A percentile compares a stretch with the other conserved stretches of the same genome.
Conservation (phyloP, 1,139 yeast species). For the Candida tetrigidarum region DNA sequence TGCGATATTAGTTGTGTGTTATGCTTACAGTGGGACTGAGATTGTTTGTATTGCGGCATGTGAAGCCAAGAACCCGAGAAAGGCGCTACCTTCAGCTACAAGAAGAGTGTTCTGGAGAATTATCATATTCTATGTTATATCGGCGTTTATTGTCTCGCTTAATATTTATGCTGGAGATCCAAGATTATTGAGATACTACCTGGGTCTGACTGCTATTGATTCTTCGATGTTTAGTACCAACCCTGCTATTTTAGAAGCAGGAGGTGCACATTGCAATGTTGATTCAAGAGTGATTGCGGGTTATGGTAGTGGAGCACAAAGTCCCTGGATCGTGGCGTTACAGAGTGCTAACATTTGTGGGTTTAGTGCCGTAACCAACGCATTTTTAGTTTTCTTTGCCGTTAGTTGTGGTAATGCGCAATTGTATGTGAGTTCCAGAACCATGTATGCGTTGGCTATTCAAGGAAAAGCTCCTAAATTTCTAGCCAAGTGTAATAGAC, state of each 20-base stretch:
- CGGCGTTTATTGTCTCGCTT: constrained; percentile 73
- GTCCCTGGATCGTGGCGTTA: constrained; percentile 83
- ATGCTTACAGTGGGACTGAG: constrained; percentile 82
- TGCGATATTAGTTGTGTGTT: constrained; percentile 67
- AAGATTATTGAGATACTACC: constrained; percentile 58
- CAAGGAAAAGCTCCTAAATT: constrained; percentile 70
- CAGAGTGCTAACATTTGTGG: constrained; percentile 70
- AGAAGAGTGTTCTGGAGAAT: constrained; percentile 76
- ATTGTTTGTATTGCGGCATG: constrained; percentile 86
- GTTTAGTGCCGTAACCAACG: constrained; percentile 65
- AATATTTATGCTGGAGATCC: constrained; percentile 80
- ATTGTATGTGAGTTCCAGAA: constrained; percentile 77
- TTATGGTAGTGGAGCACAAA: constrained; percentile 62
- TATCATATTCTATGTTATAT: constrained; percentile 65
- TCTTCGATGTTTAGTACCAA: constrained; percentile 27
- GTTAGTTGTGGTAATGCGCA: constrained; percentile 79
- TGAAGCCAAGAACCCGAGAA: constrained; percentile 82
- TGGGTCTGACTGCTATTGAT: constrained; percentile 37
- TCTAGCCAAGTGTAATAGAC: constrained; percentile 60
- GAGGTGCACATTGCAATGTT: constrained; percentile 42
- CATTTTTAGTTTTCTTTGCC: constrained; percentile 72
- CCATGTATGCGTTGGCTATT: constrained; percentile 73
- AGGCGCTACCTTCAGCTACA: constrained; percentile 78
- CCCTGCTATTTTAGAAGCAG: constrained; percentile 42
- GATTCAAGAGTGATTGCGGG: constrained; percentile 48